Evolutionary conservation across 1,284 basidiomycete genomes (phyloP), one percentile per base, ranked within the genome.

Genomic region (Tilletia horrida): DNA sequence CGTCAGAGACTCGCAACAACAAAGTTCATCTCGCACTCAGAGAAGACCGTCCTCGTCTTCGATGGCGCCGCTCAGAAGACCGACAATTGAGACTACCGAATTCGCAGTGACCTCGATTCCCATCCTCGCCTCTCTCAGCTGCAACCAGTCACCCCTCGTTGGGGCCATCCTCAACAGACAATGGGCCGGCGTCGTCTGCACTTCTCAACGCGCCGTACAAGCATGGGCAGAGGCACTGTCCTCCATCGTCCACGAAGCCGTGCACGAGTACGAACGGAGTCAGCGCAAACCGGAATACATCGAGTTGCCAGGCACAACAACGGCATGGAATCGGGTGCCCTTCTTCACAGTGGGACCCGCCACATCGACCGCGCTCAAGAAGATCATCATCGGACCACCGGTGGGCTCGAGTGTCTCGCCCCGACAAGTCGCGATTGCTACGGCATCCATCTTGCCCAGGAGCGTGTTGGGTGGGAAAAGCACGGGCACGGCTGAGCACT

Each of bases 311-410:
- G 14, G 31, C 27, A 59, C 62, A n/a, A 29, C 43, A 27, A 64
- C 66, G 8, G 25, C 47, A 40, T 78, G 77, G 77, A 72, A 65
- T 29, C 70, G 67, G n/a, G 69, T 73, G 18, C 78, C 78, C 18
- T 77, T 78, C 73, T 81, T 79, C 64, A 76, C 74, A n/a, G 76
- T 79, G 1, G 79, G 79, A 0, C 79, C 76, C 1, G 76, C 79
- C 0, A 81, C 79, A 14, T 68, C 69, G 11, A 73, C 73, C 3
- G 71, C 72, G 0, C 64, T 81, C 1, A 67, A 67, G 4, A 63
- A 67, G 3, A 67, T 64, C 8, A 42, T 65, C 29, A 62, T 74
- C 6, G 67, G 65, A 14, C 61, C 77, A 6, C 68, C 73, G 55
- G 2, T 40, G 27, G 55, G 55, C 14, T 59, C 55, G 29, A 59